Base-by-base conservation (phyloP, 164 flowering plant species). In the grape (Vitis vinifera) region DNA sequence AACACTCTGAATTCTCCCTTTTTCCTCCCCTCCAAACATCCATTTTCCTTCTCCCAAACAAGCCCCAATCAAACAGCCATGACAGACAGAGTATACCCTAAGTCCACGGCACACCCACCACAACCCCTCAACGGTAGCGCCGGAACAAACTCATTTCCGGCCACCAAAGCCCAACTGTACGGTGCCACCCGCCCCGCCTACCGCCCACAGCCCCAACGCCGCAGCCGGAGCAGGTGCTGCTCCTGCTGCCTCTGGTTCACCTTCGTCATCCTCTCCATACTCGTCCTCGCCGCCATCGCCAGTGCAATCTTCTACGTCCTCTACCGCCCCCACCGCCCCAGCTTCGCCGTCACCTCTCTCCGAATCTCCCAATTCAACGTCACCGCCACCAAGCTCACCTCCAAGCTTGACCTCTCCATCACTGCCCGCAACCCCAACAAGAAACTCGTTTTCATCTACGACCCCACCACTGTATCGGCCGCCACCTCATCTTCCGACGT, bases 241-340 rank as follows among this genome's bases (percentile, higher is more conserved):
- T 86, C 83, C 80, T 93, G 97, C 75, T 68, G 68, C 51, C 77
- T 75, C 79, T 88, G 83, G 88, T 48, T 74, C 14, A 73, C 78
- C 49, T 59, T 93, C 55, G 16, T 83, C 50, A 56, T 93, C 67
- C 47, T 91, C 62, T 51, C 76, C 37, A 52, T 90, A 9, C 29
- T 88, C 68, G 49, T 89, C 68, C 71, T 87, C 51, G 79, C 73
- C 58, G 95, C 86, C 73, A 65, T 84, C 60, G 87, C 90, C 65
- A 89, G 80, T 14, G 85, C 68, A 27, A 74, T 82, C 55, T 4
- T 91, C 63, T 93, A 81, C 78, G 71, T 89, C 72, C 68, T 91
- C 66, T 93, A 87, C 91, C 87, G 90, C 51, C 98, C 98, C 30
- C 93, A 89, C 27, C 82, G 85, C 37, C 98, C 97, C 1, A 4